Evolutionary conservation across 768 basidiomycete genomes (phyloP).

Genomic region (Hemileccinum rubropunctum): DNA sequence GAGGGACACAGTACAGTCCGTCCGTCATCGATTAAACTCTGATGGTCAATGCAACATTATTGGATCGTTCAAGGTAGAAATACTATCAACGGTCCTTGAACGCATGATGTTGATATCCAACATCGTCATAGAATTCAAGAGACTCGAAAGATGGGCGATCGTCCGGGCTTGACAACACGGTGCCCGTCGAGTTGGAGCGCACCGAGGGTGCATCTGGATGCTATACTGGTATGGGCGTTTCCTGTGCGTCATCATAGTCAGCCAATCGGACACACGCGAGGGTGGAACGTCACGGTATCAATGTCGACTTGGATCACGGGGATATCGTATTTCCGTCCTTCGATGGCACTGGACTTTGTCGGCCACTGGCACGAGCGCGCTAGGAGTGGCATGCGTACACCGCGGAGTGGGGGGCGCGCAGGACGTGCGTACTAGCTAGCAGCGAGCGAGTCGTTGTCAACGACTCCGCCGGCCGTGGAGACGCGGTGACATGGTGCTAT

Average conservation of each 20-base stretch:
- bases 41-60: too few relatives aligned
- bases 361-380: constrained; percentile 76
- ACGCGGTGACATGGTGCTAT: neutral
- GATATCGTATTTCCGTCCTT: constrained; percentile 71
- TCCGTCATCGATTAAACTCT: too few relatives aligned
- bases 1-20: too few relatives aligned
- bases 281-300: constrained; percentile 44
- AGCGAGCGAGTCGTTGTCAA: constrained; percentile 84
- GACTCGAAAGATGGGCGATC: constrained; percentile 65
- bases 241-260: constrained; percentile 38
- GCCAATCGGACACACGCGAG: too few relatives aligned
- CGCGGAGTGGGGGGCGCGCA: constrained; percentile 57
- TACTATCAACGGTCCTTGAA: too few relatives aligned
- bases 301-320: constrained; percentile 83
- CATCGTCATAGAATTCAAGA: constrained; percentile 68
- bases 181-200: constrained; percentile 69
- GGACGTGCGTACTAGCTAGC: constrained; percentile 69
- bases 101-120: constrained; percentile 78
- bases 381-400: constrained; percentile 80
- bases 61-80: too few relatives aligned
- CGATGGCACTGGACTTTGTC: constrained; percentile 73
- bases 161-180: constrained; percentile 55
- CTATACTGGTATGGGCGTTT: constrained; percentile 69
- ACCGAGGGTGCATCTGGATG: constrained; percentile 43
- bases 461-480: constrained; percentile 56